These are phyloP conservation scores for Botrytis cinerea DNA, from an alignment of 2,329 filamentous ascomycete species.

Conservation along the genomic window DNA sequence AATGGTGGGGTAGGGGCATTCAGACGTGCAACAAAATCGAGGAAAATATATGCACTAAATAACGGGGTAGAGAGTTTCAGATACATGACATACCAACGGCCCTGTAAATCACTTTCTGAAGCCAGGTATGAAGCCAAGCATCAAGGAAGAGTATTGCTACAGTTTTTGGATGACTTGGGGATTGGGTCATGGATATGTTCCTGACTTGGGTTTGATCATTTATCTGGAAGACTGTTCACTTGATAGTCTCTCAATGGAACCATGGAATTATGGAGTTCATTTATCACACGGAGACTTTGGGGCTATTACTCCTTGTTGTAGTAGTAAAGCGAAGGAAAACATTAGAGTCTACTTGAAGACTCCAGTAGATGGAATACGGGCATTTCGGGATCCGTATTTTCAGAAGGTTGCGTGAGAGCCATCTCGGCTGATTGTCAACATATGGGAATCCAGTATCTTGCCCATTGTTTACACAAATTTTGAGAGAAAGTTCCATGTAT, in stretches of 20 bases:
- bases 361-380: neutral
- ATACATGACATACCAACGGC: neutral
- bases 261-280: neutral
- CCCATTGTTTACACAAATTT: neutral
- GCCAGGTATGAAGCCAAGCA: neutral
- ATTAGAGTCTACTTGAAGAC: neutral
- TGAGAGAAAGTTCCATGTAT: neutral
- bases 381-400: neutral
- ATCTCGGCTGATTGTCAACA: neutral
- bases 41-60: neutral
- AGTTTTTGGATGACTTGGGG: neutral
- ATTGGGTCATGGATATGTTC: neutral
- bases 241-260: neutral
- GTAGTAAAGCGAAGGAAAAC: accelerated
- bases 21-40: neutral
- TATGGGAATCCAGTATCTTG: neutral
- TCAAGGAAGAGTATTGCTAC: neutral
- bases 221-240: neutral
- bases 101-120: neutral
- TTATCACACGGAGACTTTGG: neutral
- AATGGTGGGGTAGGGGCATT: neutral
- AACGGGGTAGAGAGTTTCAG: neutral
- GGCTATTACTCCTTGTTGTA: neutral
- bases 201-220: neutral
- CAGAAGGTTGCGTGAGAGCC: neutral